A percentile compares a stretch with the other conserved stretches of the same genome.
phyloP scores from a whole-genome alignment of 2,329 filamentous ascomycete species.

The Fusarium sp. region DNA sequence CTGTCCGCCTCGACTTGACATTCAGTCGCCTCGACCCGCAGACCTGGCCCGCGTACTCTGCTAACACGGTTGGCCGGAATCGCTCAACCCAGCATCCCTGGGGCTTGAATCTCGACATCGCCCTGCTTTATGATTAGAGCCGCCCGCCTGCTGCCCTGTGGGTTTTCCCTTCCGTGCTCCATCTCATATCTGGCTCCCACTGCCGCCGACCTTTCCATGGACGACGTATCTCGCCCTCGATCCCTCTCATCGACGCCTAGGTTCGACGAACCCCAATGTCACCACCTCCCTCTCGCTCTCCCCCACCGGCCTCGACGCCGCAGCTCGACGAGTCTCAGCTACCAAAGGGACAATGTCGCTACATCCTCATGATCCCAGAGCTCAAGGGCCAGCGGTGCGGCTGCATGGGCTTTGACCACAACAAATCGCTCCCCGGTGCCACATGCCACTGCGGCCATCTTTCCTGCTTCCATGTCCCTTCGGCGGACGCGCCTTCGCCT shows the following conservation, averaged over 20 bases:
- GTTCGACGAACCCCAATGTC: conserved; percentile 46
- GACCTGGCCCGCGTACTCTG: conserved; percentile 26
- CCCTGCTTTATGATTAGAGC: conserved; percentile 48
- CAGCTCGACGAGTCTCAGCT: conserved; percentile 59
- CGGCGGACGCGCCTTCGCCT: conserved; percentile 61
- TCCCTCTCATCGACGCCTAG: conserved; percentile 34
- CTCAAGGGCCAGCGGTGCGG: conserved; percentile 69
- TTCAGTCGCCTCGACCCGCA: conserved; percentile 7
- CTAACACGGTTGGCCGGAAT: conserved; percentile 41
- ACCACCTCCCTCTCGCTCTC: conserved; percentile 40
- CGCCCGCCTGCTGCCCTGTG: conserved; percentile 35
- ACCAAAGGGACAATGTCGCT: conserved; percentile 69
- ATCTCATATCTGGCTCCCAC: conserved; percentile 37
- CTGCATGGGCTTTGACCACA: conserved; percentile 68
- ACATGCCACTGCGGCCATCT: conserved; percentile 70
- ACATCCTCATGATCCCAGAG: conserved; percentile 67
- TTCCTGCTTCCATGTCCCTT: conserved; percentile 68
- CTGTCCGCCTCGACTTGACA: not conserved
- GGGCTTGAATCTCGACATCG: conserved; percentile 45
- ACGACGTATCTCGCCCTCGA: conserved; percentile 38
- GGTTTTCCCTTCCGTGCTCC: conserved; percentile 28
- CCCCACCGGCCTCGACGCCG: conserved; percentile 41
- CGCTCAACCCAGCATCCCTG: conserved; percentile 43
- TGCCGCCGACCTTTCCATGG: conserved; percentile 44
- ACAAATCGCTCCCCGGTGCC: conserved; percentile 64